These are phyloP conservation scores for Podospora didyma DNA, from an alignment of 495 filamentous ascomycete species.

Conservation along the genomic window DNA sequence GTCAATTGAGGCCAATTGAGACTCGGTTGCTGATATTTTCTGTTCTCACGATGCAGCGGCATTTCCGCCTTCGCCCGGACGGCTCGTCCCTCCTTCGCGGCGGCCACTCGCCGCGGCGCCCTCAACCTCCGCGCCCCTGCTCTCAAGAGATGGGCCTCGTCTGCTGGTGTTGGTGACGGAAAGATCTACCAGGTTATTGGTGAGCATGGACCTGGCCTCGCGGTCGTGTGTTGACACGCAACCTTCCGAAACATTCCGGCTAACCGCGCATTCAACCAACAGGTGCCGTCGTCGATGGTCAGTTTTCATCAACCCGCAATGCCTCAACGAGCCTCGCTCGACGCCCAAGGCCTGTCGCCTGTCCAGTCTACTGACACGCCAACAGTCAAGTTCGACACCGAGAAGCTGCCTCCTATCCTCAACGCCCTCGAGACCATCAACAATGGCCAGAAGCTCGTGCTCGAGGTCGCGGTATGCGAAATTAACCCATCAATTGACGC, in stretches of 20 bases:
- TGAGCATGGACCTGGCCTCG: slow-evolving; percentile 9
- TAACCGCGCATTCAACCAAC: slow-evolving; percentile 44
- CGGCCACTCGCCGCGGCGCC: slow-evolving; percentile 62
- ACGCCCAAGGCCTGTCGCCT: slow-evolving; percentile 2
- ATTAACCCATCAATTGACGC: not conserved
- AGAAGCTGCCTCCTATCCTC: slow-evolving; percentile 93
- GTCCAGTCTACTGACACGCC: slow-evolving; percentile 19
- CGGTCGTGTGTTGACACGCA: slow-evolving; percentile 6
- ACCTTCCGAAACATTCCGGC: slow-evolving; percentile 13
- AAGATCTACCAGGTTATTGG: slow-evolving; percentile 76
- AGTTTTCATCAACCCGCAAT: slow-evolving; percentile 26
- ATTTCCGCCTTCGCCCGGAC: slow-evolving; percentile 76
- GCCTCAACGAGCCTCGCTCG: slow-evolving; percentile 8
- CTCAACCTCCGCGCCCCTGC: slow-evolving; percentile 55
- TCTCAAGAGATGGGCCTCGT: slow-evolving; percentile 67
- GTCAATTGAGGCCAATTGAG: slow-evolving; percentile 37
- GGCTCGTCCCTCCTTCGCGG: slow-evolving; percentile 67
- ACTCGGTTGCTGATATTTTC: slow-evolving; percentile 41
- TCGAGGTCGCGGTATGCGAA: slow-evolving; percentile 88
- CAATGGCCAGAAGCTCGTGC: slow-evolving; percentile 87
- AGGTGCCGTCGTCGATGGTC: slow-evolving; percentile 74
- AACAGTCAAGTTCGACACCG: slow-evolving; percentile 85
- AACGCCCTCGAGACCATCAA: slow-evolving; percentile 92
- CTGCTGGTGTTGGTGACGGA: slow-evolving; percentile 59
- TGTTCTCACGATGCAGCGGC: slow-evolving; percentile 52